Percentiles rank a stretch among this genome's conserved stretches.
These are phyloP conservation scores for Leccinum variicolor DNA, from an alignment of 768 basidiomycete species.

Conservation along the genomic window DNA sequence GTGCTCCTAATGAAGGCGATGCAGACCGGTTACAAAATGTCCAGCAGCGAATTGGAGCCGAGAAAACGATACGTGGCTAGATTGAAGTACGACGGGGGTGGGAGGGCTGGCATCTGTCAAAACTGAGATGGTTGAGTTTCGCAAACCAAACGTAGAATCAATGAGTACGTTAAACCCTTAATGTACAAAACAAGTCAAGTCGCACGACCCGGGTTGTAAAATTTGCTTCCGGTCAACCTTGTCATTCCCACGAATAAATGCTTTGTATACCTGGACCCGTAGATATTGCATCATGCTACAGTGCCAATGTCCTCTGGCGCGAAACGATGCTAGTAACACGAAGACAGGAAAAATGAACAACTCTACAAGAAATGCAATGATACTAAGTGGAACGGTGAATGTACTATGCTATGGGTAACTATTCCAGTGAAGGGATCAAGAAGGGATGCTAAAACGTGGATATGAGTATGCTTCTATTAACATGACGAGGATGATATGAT, in stretches of 20 bases:
- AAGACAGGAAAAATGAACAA: constrained; percentile 4
- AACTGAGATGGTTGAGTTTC: constrained; percentile 12
- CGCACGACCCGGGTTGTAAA: too few relatives aligned
- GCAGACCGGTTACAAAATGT: constrained; percentile 18
- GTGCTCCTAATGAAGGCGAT: constrained; percentile 1
- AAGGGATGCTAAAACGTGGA: constrained; percentile 1
- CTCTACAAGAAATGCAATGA: constrained; percentile 12
- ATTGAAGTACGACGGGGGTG: constrained; percentile 18
- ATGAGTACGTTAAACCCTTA: too few relatives aligned
- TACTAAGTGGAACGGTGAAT: constrained; percentile 2
- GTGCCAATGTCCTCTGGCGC: too few relatives aligned
- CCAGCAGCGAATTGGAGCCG: constrained; percentile 26
- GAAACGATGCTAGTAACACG: too few relatives aligned
- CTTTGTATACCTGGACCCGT: too few relatives aligned
- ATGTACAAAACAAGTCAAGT: too few relatives aligned
- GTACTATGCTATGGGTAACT: constrained; percentile 5
- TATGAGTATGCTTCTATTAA: constrained; percentile 18
- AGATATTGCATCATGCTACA: too few relatives aligned
- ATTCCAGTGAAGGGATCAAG: constrained; percentile 7
- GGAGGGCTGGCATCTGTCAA: constrained; percentile 18
- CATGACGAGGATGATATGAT: constrained; percentile 1
- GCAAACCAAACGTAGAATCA: constrained; percentile 8
- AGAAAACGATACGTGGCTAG: constrained; percentile 37
- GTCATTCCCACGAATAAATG: too few relatives aligned
- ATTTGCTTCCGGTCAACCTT: too few relatives aligned